These are phyloP conservation scores for Elongisporangium senticosum DNA, from an alignment of 352 stramenopile genomes.

Conservation along the genomic window DNA sequence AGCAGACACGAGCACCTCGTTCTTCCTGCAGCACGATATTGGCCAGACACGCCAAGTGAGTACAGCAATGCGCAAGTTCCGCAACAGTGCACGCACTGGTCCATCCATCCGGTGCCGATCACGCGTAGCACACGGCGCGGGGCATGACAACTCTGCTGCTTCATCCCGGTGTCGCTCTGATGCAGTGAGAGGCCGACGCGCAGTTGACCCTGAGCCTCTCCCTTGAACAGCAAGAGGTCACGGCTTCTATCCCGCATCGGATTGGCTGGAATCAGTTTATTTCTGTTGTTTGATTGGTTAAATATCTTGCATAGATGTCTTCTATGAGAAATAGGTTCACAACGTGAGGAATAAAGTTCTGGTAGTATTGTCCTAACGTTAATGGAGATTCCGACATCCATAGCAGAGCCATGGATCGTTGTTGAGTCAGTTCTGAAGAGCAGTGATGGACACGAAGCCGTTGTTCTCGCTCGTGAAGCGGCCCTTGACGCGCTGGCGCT, in stretches of 20 bases:
- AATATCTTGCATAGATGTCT: neutral
- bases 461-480: slow-evolving; percentile 51
- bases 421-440: slow-evolving; percentile 27
- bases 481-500: slow-evolving; percentile 59
- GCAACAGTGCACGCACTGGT: slow-evolving; percentile 14
- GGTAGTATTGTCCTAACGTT: neutral
- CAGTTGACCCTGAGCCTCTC: neutral
- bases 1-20: slow-evolving; percentile 42
- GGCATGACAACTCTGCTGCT: neutral
- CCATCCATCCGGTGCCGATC: slow-evolving; percentile 20
- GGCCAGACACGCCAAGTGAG: slow-evolving; percentile 1
- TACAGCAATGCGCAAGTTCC: neutral
- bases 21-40: slow-evolving; percentile 20
- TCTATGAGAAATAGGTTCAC: neutral
- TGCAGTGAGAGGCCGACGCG: neutral
- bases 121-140: slow-evolving; percentile 9
- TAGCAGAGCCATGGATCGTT: neutral
- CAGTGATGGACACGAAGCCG: slow-evolving; percentile 60
- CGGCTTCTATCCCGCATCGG: neutral
- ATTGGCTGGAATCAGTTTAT: neutral
- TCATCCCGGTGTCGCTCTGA: neutral
- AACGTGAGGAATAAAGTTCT: neutral
- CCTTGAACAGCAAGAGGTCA: neutral
- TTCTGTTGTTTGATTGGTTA: neutral
- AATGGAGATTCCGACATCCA: neutral